Conservation (phyloP, 78 protist species). For the Dictyostelium capitatum region DNA sequence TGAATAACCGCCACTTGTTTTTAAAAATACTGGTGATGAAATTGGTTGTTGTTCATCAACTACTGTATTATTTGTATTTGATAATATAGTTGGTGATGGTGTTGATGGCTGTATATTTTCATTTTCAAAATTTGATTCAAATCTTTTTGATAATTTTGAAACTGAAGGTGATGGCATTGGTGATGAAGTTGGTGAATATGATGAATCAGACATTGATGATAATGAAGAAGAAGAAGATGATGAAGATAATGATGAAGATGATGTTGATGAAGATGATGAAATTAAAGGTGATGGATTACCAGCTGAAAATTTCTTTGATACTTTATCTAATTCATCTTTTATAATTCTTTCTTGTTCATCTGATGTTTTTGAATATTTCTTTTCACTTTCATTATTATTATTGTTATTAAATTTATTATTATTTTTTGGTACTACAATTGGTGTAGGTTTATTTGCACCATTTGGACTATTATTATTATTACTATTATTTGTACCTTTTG, state of each 20-base stretch:
- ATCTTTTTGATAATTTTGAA: conserved; percentile 60
- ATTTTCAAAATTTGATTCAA: conserved; percentile 18
- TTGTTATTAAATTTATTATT: background rate
- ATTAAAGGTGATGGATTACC: background rate
- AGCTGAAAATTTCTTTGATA: conserved; percentile 31
- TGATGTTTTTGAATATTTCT: conserved; percentile 63
- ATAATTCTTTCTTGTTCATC: conserved; percentile 65
- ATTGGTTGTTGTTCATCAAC: background rate
- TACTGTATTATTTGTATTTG: background rate
- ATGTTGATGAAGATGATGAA: conserved; percentile 2
- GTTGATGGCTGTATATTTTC: background rate
- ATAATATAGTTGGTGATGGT: no score
- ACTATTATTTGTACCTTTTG: background rate
- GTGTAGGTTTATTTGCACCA: background rate
- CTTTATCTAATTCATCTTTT: conserved; percentile 50
- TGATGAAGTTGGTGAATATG: background rate
- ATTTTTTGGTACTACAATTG: conserved; percentile 3
- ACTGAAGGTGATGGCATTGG: conserved; percentile 33
- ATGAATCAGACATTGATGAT: conserved; percentile 11
- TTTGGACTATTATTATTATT: background rate
- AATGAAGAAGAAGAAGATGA: background rate
- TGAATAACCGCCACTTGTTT: background rate
- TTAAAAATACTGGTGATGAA: background rate
- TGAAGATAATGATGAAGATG: background rate
- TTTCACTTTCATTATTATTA: conserved; percentile 8